These are phyloP conservation scores for Aspergillus cristatus DNA, from an alignment of 495 filamentous ascomycete genomes.

Conservation along the genomic window DNA sequence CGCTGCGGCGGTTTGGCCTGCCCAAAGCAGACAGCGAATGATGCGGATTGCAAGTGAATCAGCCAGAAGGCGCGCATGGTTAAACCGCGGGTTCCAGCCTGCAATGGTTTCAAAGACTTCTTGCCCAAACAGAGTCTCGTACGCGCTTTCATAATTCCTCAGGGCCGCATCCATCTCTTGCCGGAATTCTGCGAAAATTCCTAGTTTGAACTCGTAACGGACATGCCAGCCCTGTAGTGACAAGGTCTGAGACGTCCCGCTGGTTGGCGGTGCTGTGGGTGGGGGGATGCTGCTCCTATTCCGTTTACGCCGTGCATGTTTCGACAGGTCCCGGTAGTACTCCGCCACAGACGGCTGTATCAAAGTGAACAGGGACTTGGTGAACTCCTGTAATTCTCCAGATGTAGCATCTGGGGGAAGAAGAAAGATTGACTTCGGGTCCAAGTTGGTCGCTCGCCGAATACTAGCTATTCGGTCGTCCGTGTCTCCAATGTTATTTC, in stretches of 20 bases:
- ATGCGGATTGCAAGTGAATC: slow-evolving; percentile 71
- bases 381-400: slow-evolving; percentile 55
- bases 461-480: slow-evolving; percentile 72
- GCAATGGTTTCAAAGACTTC: slow-evolving; percentile 83
- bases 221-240: slow-evolving; percentile 84
- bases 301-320: slow-evolving; percentile 77
- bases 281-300: slow-evolving; percentile 63
- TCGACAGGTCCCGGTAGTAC: slow-evolving; percentile 84
- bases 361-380: slow-evolving; percentile 47
- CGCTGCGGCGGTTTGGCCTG: slow-evolving; percentile 61
- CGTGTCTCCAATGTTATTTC: slow-evolving; percentile 47
- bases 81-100: slow-evolving; percentile 77
- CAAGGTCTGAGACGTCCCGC: slow-evolving; percentile 70
- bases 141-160: slow-evolving; percentile 74
- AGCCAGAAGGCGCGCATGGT: slow-evolving; percentile 71
- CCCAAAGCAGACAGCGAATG: slow-evolving; percentile 71
- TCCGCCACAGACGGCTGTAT: slow-evolving; percentile 59
- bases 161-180: slow-evolving; percentile 81
- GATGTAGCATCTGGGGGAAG: slow-evolving; percentile 55
- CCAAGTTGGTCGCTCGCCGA: slow-evolving; percentile 66
- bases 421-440: slow-evolving; percentile 71
- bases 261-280: slow-evolving; percentile 74
- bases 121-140: slow-evolving; percentile 66
- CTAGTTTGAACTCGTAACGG: slow-evolving; percentile 87
- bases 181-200: slow-evolving; percentile 80